Base-by-base conservation (phyloP, 179 eudicot species). In the Spergularia azorica region DNA sequence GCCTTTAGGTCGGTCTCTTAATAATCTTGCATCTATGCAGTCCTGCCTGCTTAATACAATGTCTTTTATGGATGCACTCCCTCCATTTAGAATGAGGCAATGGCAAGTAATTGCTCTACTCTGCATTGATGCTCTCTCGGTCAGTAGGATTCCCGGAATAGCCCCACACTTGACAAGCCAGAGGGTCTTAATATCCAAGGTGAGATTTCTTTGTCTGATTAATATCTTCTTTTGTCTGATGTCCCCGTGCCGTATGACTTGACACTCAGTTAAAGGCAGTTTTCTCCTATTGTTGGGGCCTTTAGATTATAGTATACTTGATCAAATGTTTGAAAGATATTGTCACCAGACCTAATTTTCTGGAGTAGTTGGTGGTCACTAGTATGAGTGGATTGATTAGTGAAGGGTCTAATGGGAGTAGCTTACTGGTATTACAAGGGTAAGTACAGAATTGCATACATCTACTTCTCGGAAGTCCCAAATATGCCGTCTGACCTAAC, bases 41-140 rank as follows among this genome's bases (percentile, higher is more conserved):
- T 84, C 72, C 36, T 72, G 76, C 76, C 86, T 95, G 65, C 75
- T 95, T 76, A 88, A 88, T 38, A 95, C 99, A 32, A 90, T 95
- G 97, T 90, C 97, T 16, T 93, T 93, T 79, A 54, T 86, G 75
- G 97, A 95, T 72, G 84, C 97, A 77, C 89, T 95, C 77, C 97
- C 99, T 56, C 82, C 91, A 48, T 88, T 93, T 75, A 88, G 90
- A 75, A 80, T 82, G 82, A 91, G 88, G 83, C 97, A 93, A 81
- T 95, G 97, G 99, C 95, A 93, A 78, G 89, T 93, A 60, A 83
- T 91, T 71, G 86, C 82, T 77, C 92, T 93, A 75, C 78, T 93
- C 83, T 90, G 91, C 74, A 75, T 95, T 64, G 97, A 95, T 79
- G 97, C 97, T 75, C 94, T 95, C 61, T 89, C 99, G 18, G 91